phyloP scores from a whole-genome alignment of 108 stramenopile genomes.

The Parietichytrium sp. region DNA sequence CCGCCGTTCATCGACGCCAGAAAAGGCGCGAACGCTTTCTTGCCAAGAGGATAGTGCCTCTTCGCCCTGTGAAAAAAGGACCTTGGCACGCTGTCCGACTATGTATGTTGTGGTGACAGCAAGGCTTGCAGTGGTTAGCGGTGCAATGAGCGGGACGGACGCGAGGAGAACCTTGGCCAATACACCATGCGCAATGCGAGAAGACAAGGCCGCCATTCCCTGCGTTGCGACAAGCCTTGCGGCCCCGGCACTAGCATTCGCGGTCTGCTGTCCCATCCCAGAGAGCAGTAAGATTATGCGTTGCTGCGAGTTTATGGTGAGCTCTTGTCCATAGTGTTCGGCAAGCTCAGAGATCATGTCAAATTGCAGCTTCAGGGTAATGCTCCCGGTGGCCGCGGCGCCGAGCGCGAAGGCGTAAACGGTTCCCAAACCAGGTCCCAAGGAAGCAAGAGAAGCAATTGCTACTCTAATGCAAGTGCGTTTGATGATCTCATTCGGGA shows the following conservation, averaged over 20 bases:
- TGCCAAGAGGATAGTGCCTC: neutral
- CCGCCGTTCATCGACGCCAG: conserved; percentile 23
- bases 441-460: neutral
- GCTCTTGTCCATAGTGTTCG: neutral
- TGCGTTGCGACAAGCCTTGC: neutral
- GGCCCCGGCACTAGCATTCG: neutral
- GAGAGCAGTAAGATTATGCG: neutral
- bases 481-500: neutral
- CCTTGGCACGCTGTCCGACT: neutral
- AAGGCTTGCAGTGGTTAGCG: neutral
- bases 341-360: neutral
- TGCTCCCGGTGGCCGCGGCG: neutral
- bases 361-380: conserved; percentile 6
- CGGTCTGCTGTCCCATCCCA: neutral
- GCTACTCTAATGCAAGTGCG: neutral
- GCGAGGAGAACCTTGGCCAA: neutral
- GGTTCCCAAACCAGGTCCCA: neutral
- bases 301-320: neutral
- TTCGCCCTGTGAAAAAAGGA: conserved; percentile 13
- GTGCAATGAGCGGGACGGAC: neutral
- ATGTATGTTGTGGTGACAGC: neutral
- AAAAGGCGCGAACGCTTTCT: neutral
- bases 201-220: neutral
- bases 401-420: neutral
- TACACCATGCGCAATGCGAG: neutral